Base-by-base conservation (phyloP, 768 basidiomycete genomes). In the Amanita jacksonii region DNA sequence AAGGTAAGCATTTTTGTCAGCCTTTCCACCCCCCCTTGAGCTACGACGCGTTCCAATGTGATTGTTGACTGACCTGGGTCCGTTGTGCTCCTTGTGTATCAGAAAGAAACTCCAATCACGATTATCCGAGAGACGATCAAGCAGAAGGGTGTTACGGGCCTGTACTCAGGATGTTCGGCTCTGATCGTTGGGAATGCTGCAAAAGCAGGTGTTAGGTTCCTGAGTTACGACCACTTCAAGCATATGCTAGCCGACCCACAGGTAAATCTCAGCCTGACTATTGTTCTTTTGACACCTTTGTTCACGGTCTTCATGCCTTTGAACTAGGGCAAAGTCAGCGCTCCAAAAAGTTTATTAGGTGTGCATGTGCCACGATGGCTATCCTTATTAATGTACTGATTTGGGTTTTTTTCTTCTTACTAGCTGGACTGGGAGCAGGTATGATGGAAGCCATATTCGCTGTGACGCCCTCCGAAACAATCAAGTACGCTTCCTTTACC, bases 401-500 rank as follows among this genome's bases (percentile, higher is more conserved):
- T 51, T 19, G 31, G 38, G 28, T 25, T 12, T 6, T 34, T 9
- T n/a, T 31, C 40, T 19, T 28, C n/a, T n/a, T n/a, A n/a, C 7
- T 53, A 79, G 85, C 86, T 47, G 85, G 86, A 23, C 65, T 88
- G 8, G 83, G 84, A 23, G 94, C 94, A 2, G 94, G 94, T 3
- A 77, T 91, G 79, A 83, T 70, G 55, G 94, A 98, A 61, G 90
- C 94, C 1, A 59, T 97, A 16, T 77, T 97, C 45, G 94, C 94
- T 1, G 94, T 99, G 3, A 98, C 94, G 0, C 94, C 94, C 2
- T 92, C 89, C 9, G 94, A 99, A 61, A 98, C 94, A 0, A 96
- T 98, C 70, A 99, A 99, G 94, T 93, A 38, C 32, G 85, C 62
- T 33, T 19, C 18, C 4, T 2, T 66, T 98, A 3, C 89, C 91